Base-by-base conservation (phyloP, 257 asterid species). In the Lantana camara region DNA sequence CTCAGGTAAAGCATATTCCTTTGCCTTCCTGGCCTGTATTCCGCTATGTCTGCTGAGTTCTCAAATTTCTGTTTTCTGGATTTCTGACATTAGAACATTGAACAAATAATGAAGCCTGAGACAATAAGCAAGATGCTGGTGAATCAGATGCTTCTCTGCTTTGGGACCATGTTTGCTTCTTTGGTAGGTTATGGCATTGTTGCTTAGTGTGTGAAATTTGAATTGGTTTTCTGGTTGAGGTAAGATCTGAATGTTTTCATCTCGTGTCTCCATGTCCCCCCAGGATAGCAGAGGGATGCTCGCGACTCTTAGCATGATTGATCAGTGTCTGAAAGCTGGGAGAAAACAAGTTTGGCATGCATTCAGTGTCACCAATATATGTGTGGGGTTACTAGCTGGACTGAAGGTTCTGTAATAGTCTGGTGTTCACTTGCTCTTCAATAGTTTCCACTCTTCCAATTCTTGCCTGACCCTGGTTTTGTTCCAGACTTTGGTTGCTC, bases 261-360 rank as follows among this genome's bases (percentile, higher is more conserved):
- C 66, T 72, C 47, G 46, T 61, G 71, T 63, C 52, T 55, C 47
- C 29, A 67, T 70, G 69, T 77, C 63, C 74, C 75, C 83, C 76
- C 96, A 94, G 99, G 99, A 90, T 86, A 82, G 91, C 74, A 78
- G 75, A 71, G 96, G 96, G 79, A 94, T 94, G 97, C 82, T 90
- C 66, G 72, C 88, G 12, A 85, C 88, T 71, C 86, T 94, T 68
- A 82, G 87, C 81, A 83, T 78, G 70, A 75, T 86, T 50, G 96
- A 94, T 76, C 90, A 82, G 75, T 86, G 97, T 73, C 83, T 94
- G 66, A 90, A 89, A 84, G 63, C 90, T 75, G 97, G 96, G 63
- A 94, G 83, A 75, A 88, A 71, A 65, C 97, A 90, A 74, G 64
- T 90, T 73, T 90, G 97, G 97, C 99, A 66, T 77, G 79, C 77